A percentile compares a stretch with the other conserved stretches of the same genome.
These are phyloP conservation scores for Coemansia sp. DNA, from an alignment of 192 early-diverging fungal genomes.

Conservation along the genomic window DNA sequence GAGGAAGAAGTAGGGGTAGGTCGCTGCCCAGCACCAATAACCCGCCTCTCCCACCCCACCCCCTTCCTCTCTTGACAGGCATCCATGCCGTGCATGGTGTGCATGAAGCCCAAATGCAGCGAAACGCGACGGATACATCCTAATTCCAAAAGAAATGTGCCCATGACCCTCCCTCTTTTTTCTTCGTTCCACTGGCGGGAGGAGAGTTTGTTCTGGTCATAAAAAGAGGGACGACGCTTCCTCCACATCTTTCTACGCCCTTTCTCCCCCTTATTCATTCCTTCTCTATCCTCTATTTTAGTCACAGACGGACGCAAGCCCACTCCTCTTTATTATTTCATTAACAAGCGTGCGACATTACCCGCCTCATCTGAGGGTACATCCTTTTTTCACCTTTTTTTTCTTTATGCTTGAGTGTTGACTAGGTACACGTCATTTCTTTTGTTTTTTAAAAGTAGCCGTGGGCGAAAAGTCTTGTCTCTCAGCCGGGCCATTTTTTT, in stretches of 20 bases:
- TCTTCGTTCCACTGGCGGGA: no score
- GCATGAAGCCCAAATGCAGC: neutral
- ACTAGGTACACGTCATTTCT: neutral
- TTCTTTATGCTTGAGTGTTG: neutral
- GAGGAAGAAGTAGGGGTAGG: neutral
- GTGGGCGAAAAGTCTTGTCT: neutral
- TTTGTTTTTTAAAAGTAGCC: slow-evolving; percentile 3
- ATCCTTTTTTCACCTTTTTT: neutral
- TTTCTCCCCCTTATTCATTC: neutral
- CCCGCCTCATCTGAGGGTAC: neutral
- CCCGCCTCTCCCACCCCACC: neutral
- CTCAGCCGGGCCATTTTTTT: neutral
- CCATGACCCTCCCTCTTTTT: neutral
- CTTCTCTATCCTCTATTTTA: no score
- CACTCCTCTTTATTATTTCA: neutral
- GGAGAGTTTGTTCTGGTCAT: no score
- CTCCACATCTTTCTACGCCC: neutral
- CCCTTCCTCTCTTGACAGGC: no score
- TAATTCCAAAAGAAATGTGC: neutral
- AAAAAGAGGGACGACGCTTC: neutral
- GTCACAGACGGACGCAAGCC: neutral
- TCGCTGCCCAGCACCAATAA: neutral
- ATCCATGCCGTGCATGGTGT: no score
- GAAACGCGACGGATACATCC: neutral
- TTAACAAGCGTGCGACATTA: neutral